phyloP scores from a whole-genome alignment of 768 basidiomycete species.

The Nidularia sp. region DNA sequence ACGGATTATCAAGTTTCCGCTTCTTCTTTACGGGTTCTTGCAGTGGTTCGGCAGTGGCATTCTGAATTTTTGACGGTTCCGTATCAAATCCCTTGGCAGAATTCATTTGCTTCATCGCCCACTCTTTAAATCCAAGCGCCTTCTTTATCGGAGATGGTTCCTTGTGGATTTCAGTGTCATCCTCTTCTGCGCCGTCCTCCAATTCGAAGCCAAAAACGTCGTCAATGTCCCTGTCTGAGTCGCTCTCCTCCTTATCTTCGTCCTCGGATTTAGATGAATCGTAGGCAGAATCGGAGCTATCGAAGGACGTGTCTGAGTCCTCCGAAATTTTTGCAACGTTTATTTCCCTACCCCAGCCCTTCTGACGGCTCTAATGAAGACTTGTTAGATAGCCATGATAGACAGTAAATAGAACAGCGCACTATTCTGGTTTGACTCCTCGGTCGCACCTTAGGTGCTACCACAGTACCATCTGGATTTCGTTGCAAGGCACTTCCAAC shows the following conservation, averaged over 20 bases:
- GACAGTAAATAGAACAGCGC: slow-evolving; percentile 1
- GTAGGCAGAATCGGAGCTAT: slow-evolving; percentile 76
- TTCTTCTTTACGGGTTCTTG: slow-evolving; percentile 38
- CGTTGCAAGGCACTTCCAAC: slow-evolving; percentile 67
- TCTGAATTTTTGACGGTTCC: slow-evolving; percentile 8
- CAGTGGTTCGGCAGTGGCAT: slow-evolving; percentile 5
- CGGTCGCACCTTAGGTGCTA: slow-evolving; percentile 44
- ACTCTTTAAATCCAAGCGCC: slow-evolving; percentile 72
- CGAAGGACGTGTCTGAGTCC: slow-evolving; percentile 65
- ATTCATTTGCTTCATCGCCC: slow-evolving; percentile 80
- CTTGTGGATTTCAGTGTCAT: slow-evolving; percentile 13
- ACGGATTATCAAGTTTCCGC: slow-evolving; percentile 33
- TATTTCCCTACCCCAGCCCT: slow-evolving; percentile 44
- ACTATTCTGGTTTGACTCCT: slow-evolving; percentile 44
- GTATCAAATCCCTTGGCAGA: slow-evolving; percentile 33
- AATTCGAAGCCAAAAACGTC: slow-evolving; percentile 14
- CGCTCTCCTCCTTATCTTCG: slow-evolving; percentile 13
- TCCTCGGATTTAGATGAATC: slow-evolving; percentile 28
- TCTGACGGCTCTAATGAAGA: slow-evolving; percentile 12
- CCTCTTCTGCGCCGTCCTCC: slow-evolving; percentile 13
- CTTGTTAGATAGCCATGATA: neutral
- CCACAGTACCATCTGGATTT: slow-evolving; percentile 58
- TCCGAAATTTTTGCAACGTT: slow-evolving; percentile 21
- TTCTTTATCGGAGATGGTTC: slow-evolving; percentile 28
- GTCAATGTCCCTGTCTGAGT: slow-evolving; percentile 9